Evolutionary conservation across 2,329 filamentous ascomycete genomes (phyloP).

Genomic region (Pseudonectria buxi): DNA sequence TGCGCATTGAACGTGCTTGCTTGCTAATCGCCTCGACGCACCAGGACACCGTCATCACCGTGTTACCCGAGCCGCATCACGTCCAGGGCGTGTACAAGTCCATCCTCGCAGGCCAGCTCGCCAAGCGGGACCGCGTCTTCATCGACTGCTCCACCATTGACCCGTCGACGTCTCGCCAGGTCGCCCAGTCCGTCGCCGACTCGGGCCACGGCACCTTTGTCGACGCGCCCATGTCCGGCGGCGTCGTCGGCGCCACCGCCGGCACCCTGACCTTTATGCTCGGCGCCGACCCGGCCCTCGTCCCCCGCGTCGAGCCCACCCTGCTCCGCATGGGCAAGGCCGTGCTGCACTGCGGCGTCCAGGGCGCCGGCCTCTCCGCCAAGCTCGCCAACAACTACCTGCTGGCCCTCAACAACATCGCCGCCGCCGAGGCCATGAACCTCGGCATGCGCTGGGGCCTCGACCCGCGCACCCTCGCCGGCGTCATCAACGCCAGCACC

Average conservation of each 20-base stretch:
- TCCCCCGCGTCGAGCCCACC: constrained; percentile 60
- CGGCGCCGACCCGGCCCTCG: constrained; percentile 56
- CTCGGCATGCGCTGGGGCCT: constrained; percentile 55
- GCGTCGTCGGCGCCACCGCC: constrained; percentile 82
- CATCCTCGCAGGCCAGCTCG: constrained; percentile 55
- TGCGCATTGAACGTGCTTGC: background rate
- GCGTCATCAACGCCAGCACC: constrained; percentile 87
- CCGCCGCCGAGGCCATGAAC: constrained; percentile 60
- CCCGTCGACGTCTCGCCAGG: constrained; percentile 70
- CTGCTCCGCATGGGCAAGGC: constrained; percentile 79
- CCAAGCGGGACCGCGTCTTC: constrained; percentile 63
- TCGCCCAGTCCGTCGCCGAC: constrained; percentile 61
- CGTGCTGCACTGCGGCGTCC: constrained; percentile 76
- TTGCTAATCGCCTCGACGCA: constrained; percentile 12
- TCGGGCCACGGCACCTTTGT: constrained; percentile 71
- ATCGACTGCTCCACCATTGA: constrained; percentile 98
- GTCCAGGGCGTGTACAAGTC: constrained; percentile 75
- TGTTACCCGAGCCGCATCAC: constrained; percentile 81
- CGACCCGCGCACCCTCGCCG: constrained; percentile 60
- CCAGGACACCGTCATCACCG: constrained; percentile 81
- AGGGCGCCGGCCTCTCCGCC: constrained; percentile 79
- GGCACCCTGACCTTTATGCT: constrained; percentile 96
- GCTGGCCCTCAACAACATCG: constrained; percentile 84
- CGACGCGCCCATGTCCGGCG: constrained; percentile 95
- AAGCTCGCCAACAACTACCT: constrained; percentile 98